These are phyloP conservation scores for Fusarium papillatum DNA, from an alignment of 2,329 filamentous ascomycete genomes.

Conservation along the genomic window DNA sequence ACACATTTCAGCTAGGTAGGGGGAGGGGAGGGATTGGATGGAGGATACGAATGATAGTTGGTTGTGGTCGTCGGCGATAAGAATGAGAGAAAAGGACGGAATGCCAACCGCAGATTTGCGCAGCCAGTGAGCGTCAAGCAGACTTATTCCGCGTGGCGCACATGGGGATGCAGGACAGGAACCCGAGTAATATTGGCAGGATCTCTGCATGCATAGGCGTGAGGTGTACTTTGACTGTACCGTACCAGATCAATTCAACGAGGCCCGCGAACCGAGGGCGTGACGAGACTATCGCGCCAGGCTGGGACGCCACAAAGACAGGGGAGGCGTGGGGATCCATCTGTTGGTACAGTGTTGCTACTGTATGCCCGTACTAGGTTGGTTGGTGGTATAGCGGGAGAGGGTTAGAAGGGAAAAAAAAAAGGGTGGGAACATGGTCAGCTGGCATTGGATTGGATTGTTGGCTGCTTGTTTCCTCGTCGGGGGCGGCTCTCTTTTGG, in stretches of 20 bases:
- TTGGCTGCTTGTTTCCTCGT: not conserved
- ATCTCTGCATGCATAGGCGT: constrained; percentile 19
- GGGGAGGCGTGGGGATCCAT: constrained; percentile 26
- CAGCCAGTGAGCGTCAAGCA: not conserved
- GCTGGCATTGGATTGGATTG: not conserved
- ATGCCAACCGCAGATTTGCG: not conserved
- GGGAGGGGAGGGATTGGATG: not conserved
- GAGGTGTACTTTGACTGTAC: not conserved
- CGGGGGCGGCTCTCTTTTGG: not conserved
- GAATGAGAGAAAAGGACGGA: not conserved
- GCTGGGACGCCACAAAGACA: constrained; percentile 23
- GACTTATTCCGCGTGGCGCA: not conserved
- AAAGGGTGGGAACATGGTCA: constrained; percentile 1
- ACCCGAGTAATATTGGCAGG: constrained; percentile 2
- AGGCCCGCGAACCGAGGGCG: constrained; percentile 1
- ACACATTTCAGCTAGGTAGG: constrained; percentile 19
- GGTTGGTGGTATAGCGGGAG: not conserved
- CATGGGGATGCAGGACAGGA: not conserved
- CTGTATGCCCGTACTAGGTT: not conserved
- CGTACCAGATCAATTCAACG: not conserved
- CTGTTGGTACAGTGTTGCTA: not conserved
- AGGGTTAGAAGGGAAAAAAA: not conserved
- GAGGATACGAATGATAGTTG: not conserved
- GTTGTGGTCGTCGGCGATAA: not conserved
- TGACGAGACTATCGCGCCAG: constrained; percentile 34